A percentile compares a stretch with the other conserved stretches of the same genome.
Conservation (phyloP, 2,329 filamentous ascomycete genomes). For the Fusarium poae region DNA sequence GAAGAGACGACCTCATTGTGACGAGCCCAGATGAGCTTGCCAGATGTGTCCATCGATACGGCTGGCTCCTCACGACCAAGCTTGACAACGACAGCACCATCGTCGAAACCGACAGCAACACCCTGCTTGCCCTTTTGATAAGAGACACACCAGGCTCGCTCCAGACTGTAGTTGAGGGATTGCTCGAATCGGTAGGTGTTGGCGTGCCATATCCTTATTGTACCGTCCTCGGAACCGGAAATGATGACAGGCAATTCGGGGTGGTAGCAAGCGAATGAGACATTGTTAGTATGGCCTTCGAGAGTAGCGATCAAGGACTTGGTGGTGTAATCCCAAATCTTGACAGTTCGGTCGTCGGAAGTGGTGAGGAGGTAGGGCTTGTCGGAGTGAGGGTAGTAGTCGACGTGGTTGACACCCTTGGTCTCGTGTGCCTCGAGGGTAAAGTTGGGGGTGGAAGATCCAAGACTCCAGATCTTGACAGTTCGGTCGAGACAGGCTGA, state of each 20-base stretch:
- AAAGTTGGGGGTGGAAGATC: slow-evolving; percentile 93
- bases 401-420: slow-evolving; percentile 97
- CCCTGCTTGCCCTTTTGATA: slow-evolving; percentile 96
- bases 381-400: slow-evolving; percentile 83
- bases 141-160: slow-evolving; percentile 96
- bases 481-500: slow-evolving; percentile 96
- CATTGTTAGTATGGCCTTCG: slow-evolving; percentile 97
- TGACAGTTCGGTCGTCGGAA: slow-evolving; percentile 95
- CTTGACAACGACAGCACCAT: slow-evolving; percentile 97
- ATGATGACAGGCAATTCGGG: slow-evolving; percentile 97
- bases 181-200: slow-evolving; percentile 98
- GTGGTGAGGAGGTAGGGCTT: slow-evolving; percentile 94
- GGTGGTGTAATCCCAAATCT: slow-evolving; percentile 99
- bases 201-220: slow-evolving; percentile 98
- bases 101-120: slow-evolving; percentile 95
- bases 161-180: slow-evolving; percentile 93
- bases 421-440: slow-evolving; percentile 97
- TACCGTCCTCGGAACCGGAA: slow-evolving; percentile 96
- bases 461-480: slow-evolving; percentile 97
- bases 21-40: slow-evolving; percentile 95
- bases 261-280: slow-evolving; percentile 98
- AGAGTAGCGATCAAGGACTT: slow-evolving; percentile 97
- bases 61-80: slow-evolving; percentile 97
- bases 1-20: slow-evolving; percentile 96
- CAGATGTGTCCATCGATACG: slow-evolving; percentile 95